Evolutionary conservation across 1,284 basidiomycete genomes (phyloP).

Genomic region (Pholiota adiposa): DNA sequence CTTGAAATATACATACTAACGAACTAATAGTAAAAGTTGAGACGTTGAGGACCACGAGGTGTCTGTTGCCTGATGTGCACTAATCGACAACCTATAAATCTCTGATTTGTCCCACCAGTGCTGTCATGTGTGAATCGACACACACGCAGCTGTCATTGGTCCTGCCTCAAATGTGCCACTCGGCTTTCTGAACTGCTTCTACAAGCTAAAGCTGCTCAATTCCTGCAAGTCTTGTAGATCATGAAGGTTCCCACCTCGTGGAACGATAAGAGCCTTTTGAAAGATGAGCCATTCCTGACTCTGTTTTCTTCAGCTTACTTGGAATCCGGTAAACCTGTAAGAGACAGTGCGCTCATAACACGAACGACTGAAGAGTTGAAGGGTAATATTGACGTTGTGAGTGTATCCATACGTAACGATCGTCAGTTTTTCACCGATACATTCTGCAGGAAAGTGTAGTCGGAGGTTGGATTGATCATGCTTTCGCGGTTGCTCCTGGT

Average conservation of each 20-base stretch:
- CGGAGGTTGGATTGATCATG: constrained; percentile 6
- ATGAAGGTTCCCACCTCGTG: constrained; percentile 21
- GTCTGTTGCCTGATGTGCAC: no score
- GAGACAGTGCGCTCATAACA: not conserved
- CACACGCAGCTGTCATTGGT: not conserved
- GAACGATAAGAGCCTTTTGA: constrained; percentile 22
- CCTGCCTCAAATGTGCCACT: not conserved
- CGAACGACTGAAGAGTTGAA: not conserved
- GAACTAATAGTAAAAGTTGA: not conserved
- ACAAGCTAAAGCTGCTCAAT: not conserved
- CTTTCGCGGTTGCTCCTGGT: not conserved
- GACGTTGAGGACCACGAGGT: no score
- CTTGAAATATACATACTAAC: no score
- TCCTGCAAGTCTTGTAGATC: not conserved
- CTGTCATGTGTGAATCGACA: not conserved
- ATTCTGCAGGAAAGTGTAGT: constrained; percentile 3
- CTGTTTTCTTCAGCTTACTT: constrained; percentile 10
- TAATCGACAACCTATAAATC: not conserved
- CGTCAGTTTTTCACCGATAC: not conserved
- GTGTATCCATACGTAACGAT: not conserved
- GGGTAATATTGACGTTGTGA: not conserved
- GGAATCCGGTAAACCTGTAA: not conserved
- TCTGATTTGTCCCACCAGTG: not conserved
- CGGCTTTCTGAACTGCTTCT: not conserved
- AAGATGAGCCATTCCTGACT: constrained; percentile 23